Base-by-base conservation (phyloP, 768 basidiomycete genomes). In the Boletales sp. region DNA sequence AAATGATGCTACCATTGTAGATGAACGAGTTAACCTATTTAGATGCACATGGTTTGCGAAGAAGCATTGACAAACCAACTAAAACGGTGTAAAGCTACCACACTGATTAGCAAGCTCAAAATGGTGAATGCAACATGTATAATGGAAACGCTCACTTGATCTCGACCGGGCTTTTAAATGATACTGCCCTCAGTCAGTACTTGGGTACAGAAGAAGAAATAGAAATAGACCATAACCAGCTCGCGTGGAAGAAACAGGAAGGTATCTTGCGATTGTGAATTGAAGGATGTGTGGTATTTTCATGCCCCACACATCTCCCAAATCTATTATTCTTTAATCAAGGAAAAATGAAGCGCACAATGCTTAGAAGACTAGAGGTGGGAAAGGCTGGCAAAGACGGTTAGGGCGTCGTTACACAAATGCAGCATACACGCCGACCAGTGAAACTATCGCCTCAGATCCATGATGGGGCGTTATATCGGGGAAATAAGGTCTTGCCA, bases 201-300 rank as follows among this genome's bases (percentile, higher is more conserved):
- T 14, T 1, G 1, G 8, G 29, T 8, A 39, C 1, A 29, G 7
- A 34, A 24, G 11, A 49, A 42, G 13, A 49, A 36, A 7, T 12
- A 2, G 36, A 43, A 18, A 52, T 54, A 2, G 8, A 60, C 64
- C 43, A 43, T 58, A 64, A 29, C 57, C 57, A 11, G 55, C 50
- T n/a, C 60, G 32, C 0, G 50, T 47, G 14, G 55, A 48, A 65
- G 3, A 30, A 65, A 59, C 24, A 21, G 65, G 45, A 32, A 67
- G 45, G 47, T 67, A 67, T 54, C 63, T 64, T 40, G 65, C 47
- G 9, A 65, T 7, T 6, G 62, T 59, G 42, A 65, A 65, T 15
- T 67, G 46, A n/a, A n/a, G n/a, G 19, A 57, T 32, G 32, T 63
- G 62, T 31, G 65, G 32, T 7, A 19, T 18, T 32, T 48, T 59